These are phyloP conservation scores for Tardiomyces digboiensis DNA, from an alignment of 1,139 yeast genomes.

Conservation along the genomic window DNA sequence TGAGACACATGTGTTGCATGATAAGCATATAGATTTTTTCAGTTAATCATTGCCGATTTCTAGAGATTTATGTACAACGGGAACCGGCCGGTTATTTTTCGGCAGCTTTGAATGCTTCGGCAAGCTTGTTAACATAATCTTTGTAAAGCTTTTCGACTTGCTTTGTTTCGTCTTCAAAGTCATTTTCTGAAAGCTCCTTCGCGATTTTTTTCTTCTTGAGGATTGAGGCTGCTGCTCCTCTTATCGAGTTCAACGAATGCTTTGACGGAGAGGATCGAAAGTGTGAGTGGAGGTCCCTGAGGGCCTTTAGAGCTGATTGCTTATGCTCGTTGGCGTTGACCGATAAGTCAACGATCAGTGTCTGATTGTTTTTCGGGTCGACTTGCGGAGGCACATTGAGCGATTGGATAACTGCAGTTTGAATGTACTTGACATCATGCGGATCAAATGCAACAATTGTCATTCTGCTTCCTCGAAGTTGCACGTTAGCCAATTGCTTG, in stretches of 20 bases:
- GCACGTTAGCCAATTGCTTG: constrained; percentile 63
- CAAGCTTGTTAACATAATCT: constrained; percentile 47
- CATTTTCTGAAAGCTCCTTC: constrained; percentile 36
- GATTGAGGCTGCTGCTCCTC: constrained; percentile 36
- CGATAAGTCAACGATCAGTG: constrained; percentile 66
- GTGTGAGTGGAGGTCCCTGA: constrained; percentile 49
- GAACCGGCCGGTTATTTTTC: constrained; percentile 35
- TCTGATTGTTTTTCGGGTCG: constrained; percentile 63
- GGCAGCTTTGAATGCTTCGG: constrained; percentile 47
- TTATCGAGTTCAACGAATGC: constrained; percentile 48
- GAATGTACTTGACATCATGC: constrained; percentile 52
- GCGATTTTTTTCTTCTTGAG: constrained; percentile 34
- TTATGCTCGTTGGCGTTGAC: constrained; percentile 65
- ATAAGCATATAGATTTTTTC: background rate
- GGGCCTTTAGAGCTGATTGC: constrained; percentile 43
- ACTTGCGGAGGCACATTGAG: constrained; percentile 72
- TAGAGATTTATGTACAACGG: background rate
- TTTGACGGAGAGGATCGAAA: constrained; percentile 47
- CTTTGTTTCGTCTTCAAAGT: constrained; percentile 35
- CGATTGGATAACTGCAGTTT: constrained; percentile 57
- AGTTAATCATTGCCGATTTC: background rate
- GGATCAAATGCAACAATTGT: constrained; percentile 82
- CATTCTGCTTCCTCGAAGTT: constrained; percentile 55
- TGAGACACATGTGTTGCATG: constrained; percentile 1
- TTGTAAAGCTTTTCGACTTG: constrained; percentile 65